Conservation (phyloP, 768 basidiomycete species). For the Macrolepiota fuliginosa region DNA sequence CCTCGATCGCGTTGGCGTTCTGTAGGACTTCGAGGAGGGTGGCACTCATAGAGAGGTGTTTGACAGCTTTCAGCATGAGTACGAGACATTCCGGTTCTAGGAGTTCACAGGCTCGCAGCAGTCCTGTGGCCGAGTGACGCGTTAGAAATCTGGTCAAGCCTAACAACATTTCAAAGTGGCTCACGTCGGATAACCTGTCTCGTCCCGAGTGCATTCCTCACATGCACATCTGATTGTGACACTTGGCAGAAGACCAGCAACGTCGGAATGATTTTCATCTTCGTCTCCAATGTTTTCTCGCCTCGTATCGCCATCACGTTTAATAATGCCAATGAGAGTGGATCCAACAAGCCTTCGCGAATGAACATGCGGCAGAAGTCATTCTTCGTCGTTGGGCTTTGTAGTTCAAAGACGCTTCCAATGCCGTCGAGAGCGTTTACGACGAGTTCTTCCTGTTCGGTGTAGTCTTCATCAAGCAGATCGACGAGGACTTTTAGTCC, state of each 20-base stretch:
- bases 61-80: constrained; percentile 89
- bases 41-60: constrained; percentile 93
- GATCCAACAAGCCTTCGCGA: constrained; percentile 91
- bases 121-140: constrained; percentile 44
- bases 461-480: constrained; percentile 94
- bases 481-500: constrained; percentile 94
- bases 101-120: constrained; percentile 83
- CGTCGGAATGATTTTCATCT: constrained; percentile 87
- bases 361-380: constrained; percentile 99
- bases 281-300: constrained; percentile 66
- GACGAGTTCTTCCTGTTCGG: constrained; percentile 86
- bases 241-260: constrained; percentile 91
- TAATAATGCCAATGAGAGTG: constrained; percentile 84
- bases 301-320: constrained; percentile 81
- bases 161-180: constrained; percentile 27
- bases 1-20: constrained; percentile 93
- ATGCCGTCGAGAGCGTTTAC: constrained; percentile 94
- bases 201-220: constrained; percentile 88
- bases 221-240: constrained; percentile 92
- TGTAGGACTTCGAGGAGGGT: constrained; percentile 90
- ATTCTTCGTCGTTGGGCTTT: constrained; percentile 95
- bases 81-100: constrained; percentile 89
- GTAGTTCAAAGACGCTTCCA: constrained; percentile 91
- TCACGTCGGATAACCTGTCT: constrained; percentile 86
- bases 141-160: neutral